A percentile compares a stretch with the other conserved stretches of the same genome.
Evolutionary conservation across 2,329 filamentous ascomycete species (phyloP).

Genomic region (Trichoderma harzianum): DNA sequence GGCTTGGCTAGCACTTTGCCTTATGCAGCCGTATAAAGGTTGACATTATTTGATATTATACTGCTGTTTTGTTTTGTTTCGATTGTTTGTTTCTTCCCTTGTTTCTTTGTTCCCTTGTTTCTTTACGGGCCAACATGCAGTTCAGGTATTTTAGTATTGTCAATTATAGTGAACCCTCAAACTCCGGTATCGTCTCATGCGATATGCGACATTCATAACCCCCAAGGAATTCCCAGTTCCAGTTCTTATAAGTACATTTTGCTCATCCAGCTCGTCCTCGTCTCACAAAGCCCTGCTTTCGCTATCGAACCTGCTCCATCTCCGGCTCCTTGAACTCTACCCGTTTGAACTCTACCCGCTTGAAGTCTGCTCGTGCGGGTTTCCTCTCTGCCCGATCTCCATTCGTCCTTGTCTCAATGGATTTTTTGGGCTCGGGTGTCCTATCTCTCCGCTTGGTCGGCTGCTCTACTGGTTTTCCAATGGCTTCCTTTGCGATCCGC

Average conservation of each 20-base stretch:
- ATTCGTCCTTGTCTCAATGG: not conserved
- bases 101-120: not conserved
- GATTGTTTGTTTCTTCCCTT: not conserved
- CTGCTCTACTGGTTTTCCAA: slow-evolving; percentile 28
- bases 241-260: slow-evolving; percentile 8
- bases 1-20: no score
- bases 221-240: not conserved
- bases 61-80: not conserved
- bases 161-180: slow-evolving; percentile 8
- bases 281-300: not conserved
- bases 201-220: slow-evolving; percentile 11
- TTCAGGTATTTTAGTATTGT: not conserved
- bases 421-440: slow-evolving; percentile 28
- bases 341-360: not conserved
- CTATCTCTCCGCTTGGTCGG: slow-evolving; percentile 27
- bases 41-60: not conserved
- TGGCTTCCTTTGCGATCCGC: slow-evolving; percentile 66
- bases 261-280: not conserved
- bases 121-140: not conserved
- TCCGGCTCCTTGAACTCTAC: slow-evolving; percentile 21
- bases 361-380: slow-evolving; percentile 19
- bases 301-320: slow-evolving; percentile 31
- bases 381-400: slow-evolving; percentile 22
- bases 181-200: slow-evolving; percentile 18
- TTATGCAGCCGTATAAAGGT: not conserved